Evolutionary conservation across 2,329 filamentous ascomycete species (phyloP).

Genomic region (Chalara sp.): DNA sequence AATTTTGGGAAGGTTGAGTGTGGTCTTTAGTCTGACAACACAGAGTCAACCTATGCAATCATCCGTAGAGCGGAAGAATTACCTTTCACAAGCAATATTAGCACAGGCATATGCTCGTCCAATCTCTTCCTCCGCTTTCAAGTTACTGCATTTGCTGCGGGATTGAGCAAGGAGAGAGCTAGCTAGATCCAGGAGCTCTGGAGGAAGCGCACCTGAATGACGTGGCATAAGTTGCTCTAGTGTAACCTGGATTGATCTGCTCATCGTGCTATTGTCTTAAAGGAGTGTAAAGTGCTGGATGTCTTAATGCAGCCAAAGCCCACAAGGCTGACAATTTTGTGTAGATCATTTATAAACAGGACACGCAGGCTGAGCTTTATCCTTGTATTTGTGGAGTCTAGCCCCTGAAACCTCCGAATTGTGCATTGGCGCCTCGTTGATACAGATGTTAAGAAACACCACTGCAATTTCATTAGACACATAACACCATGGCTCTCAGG

Average conservation of each 20-base stretch:
- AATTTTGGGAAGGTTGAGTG: conserved; percentile 70
- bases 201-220: conserved; percentile 59
- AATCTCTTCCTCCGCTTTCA: conserved; percentile 83
- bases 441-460: too few relatives aligned
- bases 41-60: conserved; percentile 8
- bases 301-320: background rate
- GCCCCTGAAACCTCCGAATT: background rate
- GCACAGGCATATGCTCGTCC: conserved; percentile 80
- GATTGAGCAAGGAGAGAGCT: conserved; percentile 74
- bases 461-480: too few relatives aligned
- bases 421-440: too few relatives aligned
- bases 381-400: background rate
- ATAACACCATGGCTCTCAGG: conserved; percentile 11
- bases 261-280: conserved; percentile 44
- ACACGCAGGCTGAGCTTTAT: too few relatives aligned
- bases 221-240: conserved; percentile 70
- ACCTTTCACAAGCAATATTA: conserved; percentile 85
- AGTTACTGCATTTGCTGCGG: conserved; percentile 64
- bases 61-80: conserved; percentile 5
- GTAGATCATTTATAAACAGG: too few relatives aligned
- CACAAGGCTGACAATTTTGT: background rate
- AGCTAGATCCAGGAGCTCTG: conserved; percentile 64
- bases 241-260: conserved; percentile 65
- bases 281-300: background rate
- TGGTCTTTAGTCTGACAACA: conserved; percentile 60